Percentiles rank a stretch among this genome's conserved stretches.
Evolutionary conservation across 2,329 filamentous ascomycete genomes (phyloP).

Genomic region (Coniochaeta pulveracea): DNA sequence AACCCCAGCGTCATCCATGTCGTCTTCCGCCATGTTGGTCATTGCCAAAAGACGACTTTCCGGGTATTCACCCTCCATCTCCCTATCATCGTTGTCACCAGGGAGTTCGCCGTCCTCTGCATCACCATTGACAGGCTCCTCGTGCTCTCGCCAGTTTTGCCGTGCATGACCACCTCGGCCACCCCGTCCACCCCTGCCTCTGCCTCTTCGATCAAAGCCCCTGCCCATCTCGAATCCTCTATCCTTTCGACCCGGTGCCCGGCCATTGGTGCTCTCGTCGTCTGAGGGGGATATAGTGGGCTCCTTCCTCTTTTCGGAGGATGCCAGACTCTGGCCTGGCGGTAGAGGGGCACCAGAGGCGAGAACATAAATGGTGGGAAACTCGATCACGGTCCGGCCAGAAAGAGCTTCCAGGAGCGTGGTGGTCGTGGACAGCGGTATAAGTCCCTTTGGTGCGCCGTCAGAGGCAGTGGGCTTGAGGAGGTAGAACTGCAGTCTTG

Average conservation of each 20-base stretch:
- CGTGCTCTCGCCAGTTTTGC: background rate
- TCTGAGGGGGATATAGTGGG: background rate
- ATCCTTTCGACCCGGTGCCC: background rate
- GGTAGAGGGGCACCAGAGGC: constrained; percentile 15
- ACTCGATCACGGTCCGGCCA: constrained; percentile 55
- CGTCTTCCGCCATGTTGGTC: background rate
- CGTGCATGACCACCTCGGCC: background rate
- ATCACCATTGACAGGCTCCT: background rate
- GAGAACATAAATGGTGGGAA: constrained; percentile 57
- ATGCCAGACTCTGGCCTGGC: constrained; percentile 11
- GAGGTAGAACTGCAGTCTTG: constrained; percentile 17
- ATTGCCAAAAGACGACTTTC: background rate
- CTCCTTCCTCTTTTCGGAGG: constrained; percentile 10
- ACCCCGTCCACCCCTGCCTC: background rate
- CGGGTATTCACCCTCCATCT: background rate
- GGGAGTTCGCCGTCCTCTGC: constrained; percentile 1
- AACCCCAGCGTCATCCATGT: background rate
- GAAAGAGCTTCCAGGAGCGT: constrained; percentile 40
- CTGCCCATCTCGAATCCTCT: background rate
- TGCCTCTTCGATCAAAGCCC: constrained; percentile 1
- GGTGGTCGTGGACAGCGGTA: constrained; percentile 36
- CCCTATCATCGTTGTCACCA: constrained; percentile 1
- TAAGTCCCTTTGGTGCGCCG: constrained; percentile 22
- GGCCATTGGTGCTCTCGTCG: background rate
- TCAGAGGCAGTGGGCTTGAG: constrained; percentile 6